phyloP scores from a whole-genome alignment of 2,329 filamentous ascomycete species.

The Colletotrichum sp. region DNA sequence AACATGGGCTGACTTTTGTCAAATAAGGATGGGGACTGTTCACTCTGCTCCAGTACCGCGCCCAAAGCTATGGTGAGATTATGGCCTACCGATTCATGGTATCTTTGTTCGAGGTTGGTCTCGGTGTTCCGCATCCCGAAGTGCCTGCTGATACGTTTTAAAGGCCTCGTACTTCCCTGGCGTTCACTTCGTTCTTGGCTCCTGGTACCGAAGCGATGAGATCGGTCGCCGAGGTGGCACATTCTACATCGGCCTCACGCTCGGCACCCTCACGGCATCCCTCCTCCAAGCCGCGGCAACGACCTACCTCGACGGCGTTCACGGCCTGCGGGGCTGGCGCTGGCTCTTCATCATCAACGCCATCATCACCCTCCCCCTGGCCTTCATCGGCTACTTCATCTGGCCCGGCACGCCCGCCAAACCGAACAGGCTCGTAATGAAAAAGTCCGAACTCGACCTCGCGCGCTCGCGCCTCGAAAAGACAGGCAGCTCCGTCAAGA shows the following conservation, averaged over 20 bases:
- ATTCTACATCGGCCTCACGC: constrained; percentile 59
- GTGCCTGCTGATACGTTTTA: constrained; percentile 26
- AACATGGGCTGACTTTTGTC: rapidly evolving
- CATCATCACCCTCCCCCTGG: constrained; percentile 9
- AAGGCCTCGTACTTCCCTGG: constrained; percentile 42
- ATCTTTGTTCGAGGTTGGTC: constrained; percentile 41
- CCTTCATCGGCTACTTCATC: not conserved
- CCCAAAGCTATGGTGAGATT: constrained; percentile 50
- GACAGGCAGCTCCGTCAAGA: constrained; percentile 41
- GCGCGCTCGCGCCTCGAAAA: constrained; percentile 47
- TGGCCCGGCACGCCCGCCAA: constrained; percentile 32
- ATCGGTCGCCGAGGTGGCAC: constrained; percentile 68
- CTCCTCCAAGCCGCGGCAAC: constrained; percentile 52
- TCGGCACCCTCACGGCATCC: constrained; percentile 58
- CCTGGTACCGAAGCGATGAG: constrained; percentile 66
- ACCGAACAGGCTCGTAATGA: constrained; percentile 53
- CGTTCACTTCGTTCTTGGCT: constrained; percentile 48
- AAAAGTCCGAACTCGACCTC: constrained; percentile 49
- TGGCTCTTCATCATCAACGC: constrained; percentile 61
- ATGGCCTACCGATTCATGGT: constrained; percentile 45
- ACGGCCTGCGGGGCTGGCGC: constrained; percentile 54
- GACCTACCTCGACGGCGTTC: constrained; percentile 43
- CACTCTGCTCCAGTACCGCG: constrained; percentile 60
- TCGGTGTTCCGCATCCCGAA: constrained; percentile 46
- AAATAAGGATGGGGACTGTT: constrained; percentile 56